These are phyloP conservation scores for Coemansia asiatica DNA, from an alignment of 192 early-diverging fungal genomes.

Conservation along the genomic window DNA sequence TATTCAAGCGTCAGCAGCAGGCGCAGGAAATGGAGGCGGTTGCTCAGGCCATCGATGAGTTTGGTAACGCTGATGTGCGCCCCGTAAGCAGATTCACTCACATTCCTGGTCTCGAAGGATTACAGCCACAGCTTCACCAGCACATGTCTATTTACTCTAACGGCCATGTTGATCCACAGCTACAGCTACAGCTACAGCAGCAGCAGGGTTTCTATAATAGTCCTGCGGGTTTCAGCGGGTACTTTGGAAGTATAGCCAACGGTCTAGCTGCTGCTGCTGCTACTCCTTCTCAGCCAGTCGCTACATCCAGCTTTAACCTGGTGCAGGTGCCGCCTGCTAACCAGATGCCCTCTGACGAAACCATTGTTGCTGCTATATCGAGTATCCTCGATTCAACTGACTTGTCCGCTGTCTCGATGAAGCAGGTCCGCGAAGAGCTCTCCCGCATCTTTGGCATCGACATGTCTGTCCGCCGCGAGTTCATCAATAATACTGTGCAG, in stretches of 20 bases:
- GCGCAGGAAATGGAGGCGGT: neutral
- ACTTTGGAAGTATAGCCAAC: slow-evolving; percentile 22
- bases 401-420: slow-evolving; percentile 72
- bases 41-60: neutral
- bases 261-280: neutral
- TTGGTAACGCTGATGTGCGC: neutral
- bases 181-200: slow-evolving; percentile 7
- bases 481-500: slow-evolving; percentile 72
- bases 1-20: neutral
- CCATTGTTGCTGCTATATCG: slow-evolving; percentile 63
- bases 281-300: neutral
- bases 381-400: slow-evolving; percentile 67
- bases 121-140: neutral
- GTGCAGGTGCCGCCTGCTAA: slow-evolving; percentile 14
- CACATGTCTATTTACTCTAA: neutral
- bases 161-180: neutral
- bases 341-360: slow-evolving; percentile 64
- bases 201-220: slow-evolving; percentile 45
- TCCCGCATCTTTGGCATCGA: slow-evolving; percentile 68
- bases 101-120: neutral
- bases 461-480: slow-evolving; percentile 58
- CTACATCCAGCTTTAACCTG: slow-evolving; percentile 24
- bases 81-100: neutral
- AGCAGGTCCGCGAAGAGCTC: slow-evolving; percentile 75
- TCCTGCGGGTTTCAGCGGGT: slow-evolving; percentile 17